Conservation (phyloP, 2,329 filamentous ascomycete species). For the Mycogone perniciosa region DNA sequence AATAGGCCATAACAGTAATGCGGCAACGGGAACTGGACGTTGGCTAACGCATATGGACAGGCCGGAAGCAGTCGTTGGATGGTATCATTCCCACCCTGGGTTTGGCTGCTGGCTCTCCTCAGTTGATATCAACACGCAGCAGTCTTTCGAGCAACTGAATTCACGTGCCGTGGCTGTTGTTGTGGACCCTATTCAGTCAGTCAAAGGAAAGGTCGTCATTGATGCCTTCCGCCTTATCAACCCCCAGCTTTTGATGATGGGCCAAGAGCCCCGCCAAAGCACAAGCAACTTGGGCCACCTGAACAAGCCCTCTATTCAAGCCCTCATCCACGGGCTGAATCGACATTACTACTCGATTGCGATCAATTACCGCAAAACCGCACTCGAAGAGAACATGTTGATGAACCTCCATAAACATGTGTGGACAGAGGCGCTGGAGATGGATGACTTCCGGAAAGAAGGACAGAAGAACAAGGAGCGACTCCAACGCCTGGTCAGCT, state of each 20-base stretch:
- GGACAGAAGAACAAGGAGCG: constrained; percentile 80
- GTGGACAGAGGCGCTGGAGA: constrained; percentile 95
- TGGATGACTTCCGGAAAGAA: constrained; percentile 90
- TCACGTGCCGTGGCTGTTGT: constrained; percentile 95
- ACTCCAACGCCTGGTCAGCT: constrained; percentile 76
- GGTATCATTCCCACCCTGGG: constrained; percentile 99
- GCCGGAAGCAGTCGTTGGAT: constrained; percentile 94
- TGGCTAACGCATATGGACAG: constrained; percentile 38
- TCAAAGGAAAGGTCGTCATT: constrained; percentile 99
- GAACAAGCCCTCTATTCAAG: constrained; percentile 99
- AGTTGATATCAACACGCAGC: constrained; percentile 99
- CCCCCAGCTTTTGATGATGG: constrained; percentile 94
- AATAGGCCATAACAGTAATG: constrained; percentile 20
- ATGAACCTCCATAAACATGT: constrained; percentile 99
- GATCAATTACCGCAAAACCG: constrained; percentile 97
- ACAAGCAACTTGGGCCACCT: constrained; percentile 96
- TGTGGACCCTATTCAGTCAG: constrained; percentile 96
- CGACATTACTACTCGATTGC: constrained; percentile 98
- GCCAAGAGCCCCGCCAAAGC: constrained; percentile 94
- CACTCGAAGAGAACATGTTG: constrained; percentile 97
- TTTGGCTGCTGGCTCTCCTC: constrained; percentile 99
- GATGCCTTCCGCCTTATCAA: constrained; percentile 98
- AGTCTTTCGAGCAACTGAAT: constrained; percentile 98
- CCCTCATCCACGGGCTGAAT: constrained; percentile 95
- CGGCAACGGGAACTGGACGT: not conserved